phyloP scores from a whole-genome alignment of 2,329 filamentous ascomycete species.

The Talaromyces rugulosus region DNA sequence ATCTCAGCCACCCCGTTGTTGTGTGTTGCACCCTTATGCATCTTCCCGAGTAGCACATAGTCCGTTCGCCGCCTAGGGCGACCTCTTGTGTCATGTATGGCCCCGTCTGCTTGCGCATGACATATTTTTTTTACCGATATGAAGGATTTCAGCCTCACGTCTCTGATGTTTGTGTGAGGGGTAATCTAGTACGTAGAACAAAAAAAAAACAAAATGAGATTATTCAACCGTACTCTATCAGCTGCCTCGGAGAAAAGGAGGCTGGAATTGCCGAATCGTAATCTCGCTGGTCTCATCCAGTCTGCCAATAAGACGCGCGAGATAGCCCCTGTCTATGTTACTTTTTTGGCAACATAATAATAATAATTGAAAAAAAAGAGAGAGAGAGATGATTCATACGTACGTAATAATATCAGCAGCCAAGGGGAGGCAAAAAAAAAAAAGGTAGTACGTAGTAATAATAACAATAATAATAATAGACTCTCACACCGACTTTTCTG shows the following conservation, averaged over 20 bases:
- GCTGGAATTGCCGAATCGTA: not conserved
- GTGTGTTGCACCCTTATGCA: not conserved
- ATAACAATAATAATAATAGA: too few species aligned
- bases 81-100: too few species aligned
- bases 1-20: not conserved
- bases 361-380: not conserved
- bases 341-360: too few species aligned
- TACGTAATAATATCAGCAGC: not conserved
- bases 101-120: not conserved
- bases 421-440: not conserved
- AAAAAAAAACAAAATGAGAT: not conserved
- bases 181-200: not conserved
- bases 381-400: too few species aligned
- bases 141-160: not conserved
- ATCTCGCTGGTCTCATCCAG: not conserved
- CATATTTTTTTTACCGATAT: not conserved
- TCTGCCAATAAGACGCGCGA: not conserved
- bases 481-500: slow-evolving; percentile 5
- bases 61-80: not conserved
- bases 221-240: not conserved
- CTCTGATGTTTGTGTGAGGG: not conserved
- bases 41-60: not conserved
- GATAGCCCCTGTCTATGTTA: not conserved
- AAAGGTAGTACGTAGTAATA: not conserved
- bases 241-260: not conserved